phyloP scores from a whole-genome alignment of 805 yeast species.

The Crinitomyces ghanaensis region DNA sequence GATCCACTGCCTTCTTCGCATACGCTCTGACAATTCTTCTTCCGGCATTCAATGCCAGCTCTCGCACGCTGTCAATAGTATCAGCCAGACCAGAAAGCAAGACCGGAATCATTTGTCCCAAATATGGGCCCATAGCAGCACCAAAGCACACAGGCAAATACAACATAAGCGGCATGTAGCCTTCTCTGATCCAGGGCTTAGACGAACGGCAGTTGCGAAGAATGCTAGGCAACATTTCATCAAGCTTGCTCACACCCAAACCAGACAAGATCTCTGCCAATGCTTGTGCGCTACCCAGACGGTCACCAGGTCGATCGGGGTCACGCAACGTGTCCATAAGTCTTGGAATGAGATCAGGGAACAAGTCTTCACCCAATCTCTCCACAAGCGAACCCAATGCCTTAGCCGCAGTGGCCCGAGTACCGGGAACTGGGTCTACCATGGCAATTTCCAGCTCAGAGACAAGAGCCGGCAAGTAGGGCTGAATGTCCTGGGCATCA shows the following conservation, averaged over 20 bases:
- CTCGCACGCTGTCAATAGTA: constrained; percentile 72
- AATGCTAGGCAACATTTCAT: constrained; percentile 75
- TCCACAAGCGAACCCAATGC: constrained; percentile 95
- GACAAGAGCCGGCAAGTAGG: constrained; percentile 69
- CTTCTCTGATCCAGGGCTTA: constrained; percentile 72
- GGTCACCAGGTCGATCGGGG: constrained; percentile 71
- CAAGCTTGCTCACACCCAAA: constrained; percentile 75
- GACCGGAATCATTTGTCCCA: constrained; percentile 79
- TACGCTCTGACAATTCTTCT: constrained; percentile 82
- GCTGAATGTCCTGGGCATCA: constrained; percentile 72
- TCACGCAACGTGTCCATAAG: constrained; percentile 67
- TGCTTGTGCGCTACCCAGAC: constrained; percentile 96
- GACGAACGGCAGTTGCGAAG: constrained; percentile 56
- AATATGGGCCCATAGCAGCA: constrained; percentile 78
- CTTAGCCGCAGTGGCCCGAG: constrained; percentile 95
- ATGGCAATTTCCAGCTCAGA: constrained; percentile 81
- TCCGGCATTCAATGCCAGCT: constrained; percentile 85
- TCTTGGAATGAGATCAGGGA: constrained; percentile 84
- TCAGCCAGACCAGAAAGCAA: constrained; percentile 88
- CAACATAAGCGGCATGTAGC: constrained; percentile 79
- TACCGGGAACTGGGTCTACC: constrained; percentile 97
- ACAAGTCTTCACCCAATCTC: constrained; percentile 88
- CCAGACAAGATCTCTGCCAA: constrained; percentile 90
- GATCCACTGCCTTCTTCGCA: constrained; percentile 85
- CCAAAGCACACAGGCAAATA: constrained; percentile 95